Evolutionary conservation across 306 rosid genomes (phyloP).

Genomic region (Trifolium fragiferum): DNA sequence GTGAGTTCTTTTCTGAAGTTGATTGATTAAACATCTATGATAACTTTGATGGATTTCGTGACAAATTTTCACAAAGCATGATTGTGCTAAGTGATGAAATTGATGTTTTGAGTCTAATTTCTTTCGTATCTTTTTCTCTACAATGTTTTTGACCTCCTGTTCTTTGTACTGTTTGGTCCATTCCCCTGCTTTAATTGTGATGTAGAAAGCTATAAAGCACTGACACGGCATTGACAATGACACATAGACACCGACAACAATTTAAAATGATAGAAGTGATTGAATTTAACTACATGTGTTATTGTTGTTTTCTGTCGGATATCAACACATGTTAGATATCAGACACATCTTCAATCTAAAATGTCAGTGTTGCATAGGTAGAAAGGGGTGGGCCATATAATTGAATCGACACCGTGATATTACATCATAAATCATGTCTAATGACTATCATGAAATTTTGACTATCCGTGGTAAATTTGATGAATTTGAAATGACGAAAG

Average conservation of each 20-base stretch:
- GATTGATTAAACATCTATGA: not conserved
- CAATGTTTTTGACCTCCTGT: not conserved
- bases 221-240: not conserved
- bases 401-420: not conserved
- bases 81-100: not conserved
- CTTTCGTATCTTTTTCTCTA: not conserved
- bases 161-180: not conserved
- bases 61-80: not conserved
- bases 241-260: not conserved
- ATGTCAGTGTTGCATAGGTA: not conserved
- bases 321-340: not conserved
- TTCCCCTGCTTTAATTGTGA: conserved; percentile 23
- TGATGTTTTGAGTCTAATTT: not conserved
- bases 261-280: not conserved
- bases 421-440: not conserved
- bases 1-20: not conserved
- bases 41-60: not conserved
- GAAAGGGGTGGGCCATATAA: not conserved
- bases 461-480: not conserved
- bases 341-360: not conserved
- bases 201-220: not conserved
- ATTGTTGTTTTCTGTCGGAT: not conserved
- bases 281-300: not conserved
- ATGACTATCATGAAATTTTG: not conserved
- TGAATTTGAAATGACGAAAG: not conserved